Evolutionary conservation across 176 grass and related monocot genomes (phyloP).

Genomic region (Oryza longistaminata): DNA sequence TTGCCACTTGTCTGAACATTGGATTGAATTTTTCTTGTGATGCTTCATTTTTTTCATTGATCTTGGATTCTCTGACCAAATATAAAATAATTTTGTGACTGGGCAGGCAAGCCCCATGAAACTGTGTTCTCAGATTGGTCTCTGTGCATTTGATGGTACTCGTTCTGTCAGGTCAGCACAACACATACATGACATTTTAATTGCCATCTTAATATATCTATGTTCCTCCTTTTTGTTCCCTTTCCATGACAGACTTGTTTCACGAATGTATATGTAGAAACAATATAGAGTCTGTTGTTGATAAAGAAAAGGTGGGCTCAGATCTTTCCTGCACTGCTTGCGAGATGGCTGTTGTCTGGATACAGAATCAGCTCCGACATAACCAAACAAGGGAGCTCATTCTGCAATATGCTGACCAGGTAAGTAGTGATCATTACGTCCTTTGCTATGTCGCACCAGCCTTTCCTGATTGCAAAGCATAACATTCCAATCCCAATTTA

Average conservation of each 20-base stretch:
- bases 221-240: neutral
- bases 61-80: constrained; percentile 17
- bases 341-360: constrained; percentile 94
- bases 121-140: constrained; percentile 69
- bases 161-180: constrained; percentile 65
- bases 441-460: neutral
- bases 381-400: constrained; percentile 73
- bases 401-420: constrained; percentile 74
- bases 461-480: neutral
- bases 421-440: constrained; percentile 30
- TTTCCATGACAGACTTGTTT: constrained; percentile 14
- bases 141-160: constrained; percentile 76
- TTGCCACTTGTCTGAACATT: constrained; percentile 16
- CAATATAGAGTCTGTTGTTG: constrained; percentile 66
- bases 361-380: constrained; percentile 81
- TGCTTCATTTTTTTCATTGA: neutral
- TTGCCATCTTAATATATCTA: neutral
- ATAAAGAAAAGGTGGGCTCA: constrained; percentile 53
- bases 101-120: constrained; percentile 66
- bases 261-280: constrained; percentile 50
- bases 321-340: constrained; percentile 79
- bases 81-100: neutral
- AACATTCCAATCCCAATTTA: neutral
- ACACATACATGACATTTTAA: constrained; percentile 1
- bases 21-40: neutral